phyloP scores from a whole-genome alignment of 306 rosid genomes.

The Begonia loranthoides region DNA sequence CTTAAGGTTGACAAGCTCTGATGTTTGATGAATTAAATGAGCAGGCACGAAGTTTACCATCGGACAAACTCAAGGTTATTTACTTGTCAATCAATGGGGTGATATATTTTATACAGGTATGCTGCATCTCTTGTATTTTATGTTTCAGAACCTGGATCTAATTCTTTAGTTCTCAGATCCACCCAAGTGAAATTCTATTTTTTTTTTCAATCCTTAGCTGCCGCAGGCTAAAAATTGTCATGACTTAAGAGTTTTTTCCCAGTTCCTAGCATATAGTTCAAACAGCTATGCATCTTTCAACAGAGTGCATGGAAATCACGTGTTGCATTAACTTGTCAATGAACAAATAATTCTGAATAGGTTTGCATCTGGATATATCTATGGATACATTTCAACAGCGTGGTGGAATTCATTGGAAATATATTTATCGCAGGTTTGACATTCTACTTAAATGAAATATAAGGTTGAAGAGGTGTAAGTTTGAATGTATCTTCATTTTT shows the following conservation, averaged over 20 bases:
- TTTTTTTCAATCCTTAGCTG: not conserved
- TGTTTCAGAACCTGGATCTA: no score
- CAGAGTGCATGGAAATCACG: no score
- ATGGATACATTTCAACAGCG: conserved; percentile 48
- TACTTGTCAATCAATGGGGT: conserved; percentile 58
- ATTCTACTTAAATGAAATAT: not conserved
- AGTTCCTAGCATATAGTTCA: no score
- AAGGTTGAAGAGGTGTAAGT: no score
- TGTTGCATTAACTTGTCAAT: no score
- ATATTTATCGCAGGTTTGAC: conserved; percentile 82
- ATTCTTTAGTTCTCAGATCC: no score
- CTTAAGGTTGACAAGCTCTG: not conserved
- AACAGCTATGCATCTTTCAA: no score
- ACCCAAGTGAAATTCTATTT: no score
- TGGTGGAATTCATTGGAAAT: conserved; percentile 55
- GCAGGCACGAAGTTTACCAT: conserved; percentile 89
- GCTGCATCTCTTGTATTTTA: conserved; percentile 5
- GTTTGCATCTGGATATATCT: conserved; percentile 82
- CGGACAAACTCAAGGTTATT: conserved; percentile 62
- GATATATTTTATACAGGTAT: conserved; percentile 77
- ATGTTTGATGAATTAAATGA: conserved; percentile 1
- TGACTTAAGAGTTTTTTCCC: no score
- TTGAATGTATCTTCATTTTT: no score
- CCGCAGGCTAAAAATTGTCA: no score
- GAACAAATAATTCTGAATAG: conserved; percentile 26